Base-by-base conservation (phyloP, 1,284 basidiomycete genomes). In the Tylopilus sp. region DNA sequence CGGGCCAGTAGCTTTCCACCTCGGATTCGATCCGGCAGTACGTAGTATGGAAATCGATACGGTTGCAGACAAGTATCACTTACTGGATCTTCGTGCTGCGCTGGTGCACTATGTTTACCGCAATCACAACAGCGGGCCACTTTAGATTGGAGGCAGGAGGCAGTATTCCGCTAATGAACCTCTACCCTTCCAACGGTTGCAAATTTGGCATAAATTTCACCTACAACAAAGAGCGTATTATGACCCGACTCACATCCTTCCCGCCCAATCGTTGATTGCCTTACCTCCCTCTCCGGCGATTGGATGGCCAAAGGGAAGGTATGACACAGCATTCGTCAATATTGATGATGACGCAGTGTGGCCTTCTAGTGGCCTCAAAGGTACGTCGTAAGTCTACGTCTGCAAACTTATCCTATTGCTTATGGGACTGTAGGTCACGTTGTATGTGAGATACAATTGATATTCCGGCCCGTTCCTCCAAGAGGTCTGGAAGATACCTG, bases 61-160 rank as follows among this genome's bases (percentile, higher is more conserved):
- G 6, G 36, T 36, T 12, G 36, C 36, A 6, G 12, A 36, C 6
- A 36, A 32, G 56, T 44, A 24, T 8, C 0, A 26, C 56, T 39
- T 57, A 13, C 56, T 10, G 24, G 56, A 57, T 10, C 41, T 68
- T 67, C 36, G 63, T 71, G 8, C 7, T 51, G 8, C 61, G 58
- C 33, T 79, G 68, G 57, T 52, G 64, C 39, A 63, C 77, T 47
- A 69, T 69, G 5, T 74, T 79, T 67, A 71, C 80, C 24, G 65
- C 60, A 3, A 33, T 70, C 22, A 73, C 73, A 4, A 65, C 79
- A n/a, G n/a, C n/a, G 4, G 69, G 76, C 54, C 77, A 70, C 69
- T 39, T 72, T 13, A 33, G 57, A 26, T 51, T 10, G 33, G 24
- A 9, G 26, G 32, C 6, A 13, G 56, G 44, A 49, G 58, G 60